These are phyloP conservation scores for Diaporthe sp. DNA, from an alignment of 2,329 filamentous ascomycete genomes.

Conservation along the genomic window DNA sequence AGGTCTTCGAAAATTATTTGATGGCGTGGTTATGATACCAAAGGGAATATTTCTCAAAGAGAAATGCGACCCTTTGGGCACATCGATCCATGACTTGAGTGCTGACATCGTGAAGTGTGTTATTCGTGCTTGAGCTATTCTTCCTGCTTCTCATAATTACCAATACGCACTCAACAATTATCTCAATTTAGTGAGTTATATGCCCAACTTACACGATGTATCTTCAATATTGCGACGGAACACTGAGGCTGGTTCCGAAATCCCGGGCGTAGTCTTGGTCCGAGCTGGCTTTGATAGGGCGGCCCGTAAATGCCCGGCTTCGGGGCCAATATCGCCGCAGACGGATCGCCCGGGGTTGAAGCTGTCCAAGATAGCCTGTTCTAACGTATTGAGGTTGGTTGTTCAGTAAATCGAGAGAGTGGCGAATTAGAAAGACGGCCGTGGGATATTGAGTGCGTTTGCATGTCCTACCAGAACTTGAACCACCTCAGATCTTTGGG, in stretches of 20 bases:
- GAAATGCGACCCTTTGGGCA: slow-evolving; percentile 62
- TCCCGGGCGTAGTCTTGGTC: neutral
- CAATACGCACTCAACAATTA: neutral
- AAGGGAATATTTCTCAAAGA: slow-evolving; percentile 86
- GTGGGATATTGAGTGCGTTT: neutral
- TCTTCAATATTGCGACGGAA: neutral
- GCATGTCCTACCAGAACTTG: neutral
- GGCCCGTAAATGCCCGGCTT: neutral
- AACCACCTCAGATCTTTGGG: neutral
- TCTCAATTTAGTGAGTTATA: neutral
- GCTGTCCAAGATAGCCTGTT: too few relatives aligned
- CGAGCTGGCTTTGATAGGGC: neutral
- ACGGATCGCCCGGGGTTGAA: neutral
- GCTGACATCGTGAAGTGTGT: neutral
- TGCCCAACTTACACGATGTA: neutral
- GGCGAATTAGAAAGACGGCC: neutral
- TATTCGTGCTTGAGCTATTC: neutral
- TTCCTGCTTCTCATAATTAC: neutral
- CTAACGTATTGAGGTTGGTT: neutral
- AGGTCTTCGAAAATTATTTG: slow-evolving; percentile 68
- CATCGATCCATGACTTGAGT: slow-evolving; percentile 46
- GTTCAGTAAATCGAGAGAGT: neutral
- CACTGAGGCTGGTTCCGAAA: neutral
- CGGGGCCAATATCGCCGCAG: neutral
- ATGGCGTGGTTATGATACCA: slow-evolving; percentile 79